A percentile compares a stretch with the other conserved stretches of the same genome.
phyloP scores from a whole-genome alignment of 1,284 basidiomycete genomes.

The Ceratobasidium sp. region DNA sequence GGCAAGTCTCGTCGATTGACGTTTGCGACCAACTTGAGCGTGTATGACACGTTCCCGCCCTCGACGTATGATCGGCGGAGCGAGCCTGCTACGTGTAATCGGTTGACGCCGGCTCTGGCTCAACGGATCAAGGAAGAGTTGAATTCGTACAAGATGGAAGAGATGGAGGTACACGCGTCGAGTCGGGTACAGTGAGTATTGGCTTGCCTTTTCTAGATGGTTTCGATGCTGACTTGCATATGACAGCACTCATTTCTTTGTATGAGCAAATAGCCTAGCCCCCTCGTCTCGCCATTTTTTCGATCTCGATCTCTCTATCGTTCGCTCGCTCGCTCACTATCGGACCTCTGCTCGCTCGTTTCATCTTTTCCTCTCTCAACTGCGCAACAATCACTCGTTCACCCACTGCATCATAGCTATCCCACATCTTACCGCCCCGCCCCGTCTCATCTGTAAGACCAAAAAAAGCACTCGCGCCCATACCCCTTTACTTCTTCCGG shows the following conservation, averaged over 20 bases:
- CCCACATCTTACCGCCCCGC: background rate
- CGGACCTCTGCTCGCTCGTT: constrained; percentile 19
- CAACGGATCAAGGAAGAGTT: constrained; percentile 96
- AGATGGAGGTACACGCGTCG: constrained; percentile 94
- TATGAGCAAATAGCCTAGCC: constrained; percentile 47
- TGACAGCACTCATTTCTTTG: constrained; percentile 66
- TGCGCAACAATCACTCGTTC: constrained; percentile 28
- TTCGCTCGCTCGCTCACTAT: background rate
- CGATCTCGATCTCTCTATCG: constrained; percentile 31
- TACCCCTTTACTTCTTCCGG: background rate
- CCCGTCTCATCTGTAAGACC: constrained; percentile 19
- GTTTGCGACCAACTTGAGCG: constrained; percentile 91
- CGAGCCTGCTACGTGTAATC: constrained; percentile 96
- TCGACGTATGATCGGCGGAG: constrained; percentile 92
- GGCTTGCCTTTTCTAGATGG: constrained; percentile 13
- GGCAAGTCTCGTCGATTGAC: constrained; percentile 75
- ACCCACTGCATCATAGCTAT: constrained; percentile 15
- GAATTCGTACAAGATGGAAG: constrained; percentile 97
- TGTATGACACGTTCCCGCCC: constrained; percentile 94
- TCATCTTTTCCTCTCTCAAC: background rate
- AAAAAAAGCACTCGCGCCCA: background rate
- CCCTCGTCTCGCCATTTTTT: constrained; percentile 13
- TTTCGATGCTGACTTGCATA: background rate
- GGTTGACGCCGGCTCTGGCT: constrained; percentile 91
- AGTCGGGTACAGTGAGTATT: constrained; percentile 77